These are phyloP conservation scores for Senecio squalidus DNA, from an alignment of 140 eudicot species.

Conservation along the genomic window DNA sequence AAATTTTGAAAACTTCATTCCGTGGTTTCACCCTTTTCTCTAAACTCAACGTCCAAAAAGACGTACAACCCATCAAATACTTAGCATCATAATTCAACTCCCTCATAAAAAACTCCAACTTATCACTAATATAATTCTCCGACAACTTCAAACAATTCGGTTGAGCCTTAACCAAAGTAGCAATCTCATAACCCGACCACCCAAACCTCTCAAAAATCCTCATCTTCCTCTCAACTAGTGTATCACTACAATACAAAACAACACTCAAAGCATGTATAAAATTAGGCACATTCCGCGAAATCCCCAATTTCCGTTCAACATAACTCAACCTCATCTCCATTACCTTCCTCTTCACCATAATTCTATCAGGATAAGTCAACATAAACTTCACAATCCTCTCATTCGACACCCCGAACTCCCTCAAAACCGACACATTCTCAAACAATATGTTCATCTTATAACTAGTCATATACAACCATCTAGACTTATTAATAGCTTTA, in stretches of 20 bases:
- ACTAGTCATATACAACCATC: background rate
- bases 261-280: too few species aligned
- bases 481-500: background rate
- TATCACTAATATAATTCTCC: background rate
- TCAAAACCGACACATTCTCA: background rate
- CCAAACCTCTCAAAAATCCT: background rate
- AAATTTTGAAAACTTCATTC: background rate
- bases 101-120: background rate
- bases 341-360: too few species aligned
- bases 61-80: background rate
- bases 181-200: too few species aligned
- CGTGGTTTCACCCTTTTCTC: background rate
- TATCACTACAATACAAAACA: too few species aligned
- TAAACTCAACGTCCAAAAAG: background rate
- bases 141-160: background rate
- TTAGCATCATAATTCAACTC: background rate
- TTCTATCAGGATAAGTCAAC: too few species aligned
- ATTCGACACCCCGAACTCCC: background rate
- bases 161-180: background rate
- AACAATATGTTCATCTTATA: background rate
- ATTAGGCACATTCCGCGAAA: too few species aligned
- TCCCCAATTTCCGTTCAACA: too few species aligned
- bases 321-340: too few species aligned
- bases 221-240: background rate
- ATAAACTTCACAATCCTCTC: background rate